Base-by-base conservation (phyloP, 148 eudicot species). In the Persicaria maculosa region DNA sequence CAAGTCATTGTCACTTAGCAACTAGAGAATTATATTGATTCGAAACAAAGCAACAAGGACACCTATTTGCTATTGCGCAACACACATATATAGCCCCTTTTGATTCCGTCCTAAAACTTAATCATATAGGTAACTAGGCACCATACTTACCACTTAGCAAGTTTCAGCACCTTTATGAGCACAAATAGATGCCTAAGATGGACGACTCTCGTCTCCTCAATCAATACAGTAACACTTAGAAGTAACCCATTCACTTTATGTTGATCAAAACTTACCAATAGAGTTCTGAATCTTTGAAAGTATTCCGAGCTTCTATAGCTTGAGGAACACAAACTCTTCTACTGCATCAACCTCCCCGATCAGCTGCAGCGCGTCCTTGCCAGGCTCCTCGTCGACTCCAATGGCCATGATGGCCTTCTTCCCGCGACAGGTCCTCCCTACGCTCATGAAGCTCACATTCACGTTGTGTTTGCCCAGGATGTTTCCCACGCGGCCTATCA, bases 371-470 rank as follows among this genome's bases (percentile, higher is more conserved):
- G 91, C 81, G 31, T 84, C 88, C 71, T 73, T 80, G 9, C 81
- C 80, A 1, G 98, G 97, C 72, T 86, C 86, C 73, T 93, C 98
- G 61, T 93, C 98, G 2, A 93, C 97, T 44, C 94, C 98, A n/a
- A 93, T 93, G 0, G 96, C 98, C 96, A 93, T 93, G n/a, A 93
- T 85, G 25, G 93, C 98, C 81, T 84, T 85, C 50, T 74, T 82
- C 79, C 90, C 79, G 72, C 80, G 83, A 6, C 67, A 77, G 1
- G 88, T 85, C 81, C 97, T 86, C 15, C 95, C 93, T 0, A 93
- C 98, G 58, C 98, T 93, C 98, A 91, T 91, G 50, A 91, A 91
- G 73, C 83, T 93, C 72, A 93, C 94, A 78, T 91, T 93, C 74
- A 83, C 92, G 71, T 93, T 93, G 17, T 68, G 72, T 73, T 93